These are phyloP conservation scores for Hawksworthiomyces lignivorus DNA, from an alignment of 2,329 filamentous ascomycete genomes.

Conservation along the genomic window DNA sequence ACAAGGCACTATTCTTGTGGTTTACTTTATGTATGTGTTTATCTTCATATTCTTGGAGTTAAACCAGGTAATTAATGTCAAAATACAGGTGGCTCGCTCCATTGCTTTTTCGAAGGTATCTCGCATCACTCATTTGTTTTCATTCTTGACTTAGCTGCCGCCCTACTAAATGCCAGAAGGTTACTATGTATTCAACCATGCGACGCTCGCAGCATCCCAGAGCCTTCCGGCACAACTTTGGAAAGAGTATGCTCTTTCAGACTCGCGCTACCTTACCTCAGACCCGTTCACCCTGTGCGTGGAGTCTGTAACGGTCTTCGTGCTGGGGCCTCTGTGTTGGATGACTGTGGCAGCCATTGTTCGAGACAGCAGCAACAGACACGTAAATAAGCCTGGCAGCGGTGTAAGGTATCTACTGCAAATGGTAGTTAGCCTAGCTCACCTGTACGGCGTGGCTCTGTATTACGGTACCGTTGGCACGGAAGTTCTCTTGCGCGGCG, in stretches of 20 bases:
- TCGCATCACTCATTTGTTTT: too few species aligned
- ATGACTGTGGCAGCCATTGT: slow-evolving; percentile 39
- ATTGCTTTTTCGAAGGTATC: slow-evolving; percentile 73
- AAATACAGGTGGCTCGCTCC: slow-evolving; percentile 58
- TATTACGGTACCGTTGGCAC: slow-evolving; percentile 53
- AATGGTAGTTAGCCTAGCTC: slow-evolving; percentile 41
- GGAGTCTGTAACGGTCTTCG: slow-evolving; percentile 67
- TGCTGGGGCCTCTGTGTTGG: slow-evolving; percentile 53
- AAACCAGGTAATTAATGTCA: too few species aligned
- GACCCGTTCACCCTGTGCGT: slow-evolving; percentile 83
- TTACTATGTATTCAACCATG: slow-evolving; percentile 69
- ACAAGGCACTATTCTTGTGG: slow-evolving; percentile 42
- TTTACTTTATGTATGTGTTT: slow-evolving; percentile 38
- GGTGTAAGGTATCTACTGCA: slow-evolving; percentile 44
- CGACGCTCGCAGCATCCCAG: slow-evolving; percentile 56
- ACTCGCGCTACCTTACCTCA: slow-evolving; percentile 77
- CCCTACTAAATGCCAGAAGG: too few species aligned
- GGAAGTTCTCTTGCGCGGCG: slow-evolving; percentile 36
- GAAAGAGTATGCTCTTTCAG: slow-evolving; percentile 86
- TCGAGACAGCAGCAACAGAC: slow-evolving; percentile 7
- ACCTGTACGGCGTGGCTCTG: slow-evolving; percentile 54
- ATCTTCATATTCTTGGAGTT: background rate
- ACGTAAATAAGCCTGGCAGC: slow-evolving; percentile 22
- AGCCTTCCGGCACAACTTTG: slow-evolving; percentile 76
- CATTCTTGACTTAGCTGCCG: too few species aligned